Percentiles rank a stretch among this genome's conserved stretches.
phyloP scores from a whole-genome alignment of 192 early-diverging fungal genomes.

The Entomortierella lignicola region DNA sequence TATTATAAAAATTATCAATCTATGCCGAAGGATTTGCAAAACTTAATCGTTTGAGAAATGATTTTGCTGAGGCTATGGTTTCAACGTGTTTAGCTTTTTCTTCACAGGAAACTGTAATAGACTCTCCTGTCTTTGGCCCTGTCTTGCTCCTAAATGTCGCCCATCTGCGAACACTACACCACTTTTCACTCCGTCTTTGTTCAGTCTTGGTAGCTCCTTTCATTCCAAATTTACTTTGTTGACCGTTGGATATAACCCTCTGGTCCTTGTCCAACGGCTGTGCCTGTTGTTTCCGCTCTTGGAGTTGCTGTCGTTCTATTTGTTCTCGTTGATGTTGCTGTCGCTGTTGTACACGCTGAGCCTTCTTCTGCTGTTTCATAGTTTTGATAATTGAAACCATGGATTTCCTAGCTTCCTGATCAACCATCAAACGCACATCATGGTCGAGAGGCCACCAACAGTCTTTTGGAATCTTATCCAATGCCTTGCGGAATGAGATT shows the following conservation, averaged over 20 bases:
- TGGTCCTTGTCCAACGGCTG: too few species aligned
- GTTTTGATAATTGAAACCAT: slow-evolving; percentile 19
- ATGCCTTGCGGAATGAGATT: slow-evolving; percentile 35
- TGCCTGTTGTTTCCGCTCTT: too few species aligned
- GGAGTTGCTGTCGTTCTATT: not conserved
- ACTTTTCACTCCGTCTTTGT: not conserved
- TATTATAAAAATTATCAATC: too few species aligned
- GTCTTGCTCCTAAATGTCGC: not conserved
- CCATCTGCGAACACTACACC: not conserved
- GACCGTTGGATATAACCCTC: not conserved
- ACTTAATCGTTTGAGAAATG: slow-evolving; percentile 3
- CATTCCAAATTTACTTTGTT: too few species aligned
- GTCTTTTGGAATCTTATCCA: slow-evolving; percentile 40
- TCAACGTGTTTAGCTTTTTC: not conserved
- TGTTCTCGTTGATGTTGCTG: not conserved
- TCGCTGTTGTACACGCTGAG: not conserved
- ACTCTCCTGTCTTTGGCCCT: not conserved
- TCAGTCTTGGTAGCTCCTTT: not conserved
- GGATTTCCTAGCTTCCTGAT: slow-evolving; percentile 27
- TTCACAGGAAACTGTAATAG: not conserved
- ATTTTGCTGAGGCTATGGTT: not conserved
- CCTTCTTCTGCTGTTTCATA: slow-evolving; percentile 8
- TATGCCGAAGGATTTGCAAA: too few species aligned
- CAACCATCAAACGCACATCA: slow-evolving; percentile 20
- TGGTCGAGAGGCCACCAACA: slow-evolving; percentile 49